phyloP scores from a whole-genome alignment of 768 basidiomycete genomes.

The Suillus subalutaceus region DNA sequence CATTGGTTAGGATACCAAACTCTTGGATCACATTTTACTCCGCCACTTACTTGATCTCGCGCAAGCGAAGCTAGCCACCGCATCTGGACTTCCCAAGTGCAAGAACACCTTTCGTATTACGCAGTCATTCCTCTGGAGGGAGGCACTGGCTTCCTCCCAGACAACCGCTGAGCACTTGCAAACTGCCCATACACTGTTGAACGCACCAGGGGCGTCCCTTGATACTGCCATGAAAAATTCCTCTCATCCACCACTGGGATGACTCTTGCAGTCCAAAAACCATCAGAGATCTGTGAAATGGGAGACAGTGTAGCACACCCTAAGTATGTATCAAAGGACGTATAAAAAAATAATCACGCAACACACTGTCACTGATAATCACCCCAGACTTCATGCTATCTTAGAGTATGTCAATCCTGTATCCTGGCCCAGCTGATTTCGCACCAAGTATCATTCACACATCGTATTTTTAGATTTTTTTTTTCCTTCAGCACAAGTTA shows the following conservation, averaged over 20 bases:
- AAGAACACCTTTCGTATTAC: neutral
- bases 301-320: slow-evolving; percentile 2
- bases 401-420: neutral
- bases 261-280: neutral
- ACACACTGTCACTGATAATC: neutral
- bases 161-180: neutral
- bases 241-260: neutral
- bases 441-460: neutral
- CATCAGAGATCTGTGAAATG: neutral
- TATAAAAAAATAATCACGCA: neutral
- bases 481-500: neutral
- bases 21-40: slow-evolving; percentile 2
- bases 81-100: neutral
- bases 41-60: slow-evolving; percentile 5
- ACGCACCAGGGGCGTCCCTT: neutral
- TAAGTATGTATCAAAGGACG: neutral
- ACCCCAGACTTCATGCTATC: neutral
- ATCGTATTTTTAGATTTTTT: neutral
- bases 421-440: neutral
- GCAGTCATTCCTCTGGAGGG: slow-evolving; percentile 5
- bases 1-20: neutral
- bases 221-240: neutral
- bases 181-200: neutral
- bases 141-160: slow-evolving; percentile 2
- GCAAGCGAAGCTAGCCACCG: slow-evolving; percentile 1